These are phyloP conservation scores for Candida silvicultrix DNA, from an alignment of 805 yeast species.

Conservation along the genomic window DNA sequence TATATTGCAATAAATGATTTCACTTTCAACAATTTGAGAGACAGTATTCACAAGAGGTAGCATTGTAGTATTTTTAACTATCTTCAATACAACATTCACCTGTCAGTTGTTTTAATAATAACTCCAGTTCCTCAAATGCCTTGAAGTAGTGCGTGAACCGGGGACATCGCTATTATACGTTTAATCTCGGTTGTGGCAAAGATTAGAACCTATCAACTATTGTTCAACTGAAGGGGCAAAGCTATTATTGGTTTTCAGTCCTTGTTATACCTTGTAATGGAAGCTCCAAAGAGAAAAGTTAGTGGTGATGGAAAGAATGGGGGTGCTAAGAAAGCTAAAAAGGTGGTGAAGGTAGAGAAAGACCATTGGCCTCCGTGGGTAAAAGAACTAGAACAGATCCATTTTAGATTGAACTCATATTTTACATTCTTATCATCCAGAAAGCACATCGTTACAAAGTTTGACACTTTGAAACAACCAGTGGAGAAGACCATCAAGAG, in stretches of 20 bases:
- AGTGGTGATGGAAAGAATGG: background rate
- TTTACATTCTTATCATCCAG: conserved; percentile 57
- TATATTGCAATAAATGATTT: background rate
- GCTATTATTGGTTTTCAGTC: too few species aligned
- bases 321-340: background rate
- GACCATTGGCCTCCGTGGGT: conserved; percentile 24
- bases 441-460: conserved; percentile 53
- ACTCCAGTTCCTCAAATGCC: background rate
- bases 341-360: background rate
- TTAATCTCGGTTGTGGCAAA: background rate
- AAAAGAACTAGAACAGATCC: conserved; percentile 38
- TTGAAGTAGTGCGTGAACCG: background rate
- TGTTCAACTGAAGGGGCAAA: too few species aligned
- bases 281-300: background rate
- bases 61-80: background rate
- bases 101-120: too few species aligned
- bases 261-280: background rate
- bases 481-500: conserved; percentile 44
- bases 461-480: conserved; percentile 44
- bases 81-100: background rate
- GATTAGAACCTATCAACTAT: too few species aligned
- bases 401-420: conserved; percentile 50
- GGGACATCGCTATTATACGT: background rate
- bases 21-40: too few species aligned
- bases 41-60: too few species aligned